Percentiles rank a stretch among this genome's conserved stretches.
phyloP scores from a whole-genome alignment of 1,284 basidiomycete species.

The Polyporus tsugae region DNA sequence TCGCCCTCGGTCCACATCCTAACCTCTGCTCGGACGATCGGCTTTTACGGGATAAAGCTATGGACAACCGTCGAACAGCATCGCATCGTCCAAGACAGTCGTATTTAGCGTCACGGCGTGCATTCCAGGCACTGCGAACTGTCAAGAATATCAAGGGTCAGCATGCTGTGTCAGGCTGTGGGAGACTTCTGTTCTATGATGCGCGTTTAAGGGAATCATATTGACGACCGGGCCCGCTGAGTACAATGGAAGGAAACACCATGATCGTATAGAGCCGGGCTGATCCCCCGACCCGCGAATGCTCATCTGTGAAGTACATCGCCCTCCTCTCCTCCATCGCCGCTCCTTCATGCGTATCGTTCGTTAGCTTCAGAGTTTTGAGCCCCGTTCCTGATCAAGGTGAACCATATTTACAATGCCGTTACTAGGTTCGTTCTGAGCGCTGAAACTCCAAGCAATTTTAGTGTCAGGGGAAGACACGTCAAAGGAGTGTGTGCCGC shows the following conservation, averaged over 20 bases:
- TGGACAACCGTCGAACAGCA: not conserved
- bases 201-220: not conserved
- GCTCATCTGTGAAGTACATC: not conserved
- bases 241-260: not conserved
- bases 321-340: not conserved
- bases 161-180: not conserved
- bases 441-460: not conserved
- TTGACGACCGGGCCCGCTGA: not conserved
- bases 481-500: not conserved
- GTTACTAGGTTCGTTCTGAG: not conserved
- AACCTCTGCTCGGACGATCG: not conserved
- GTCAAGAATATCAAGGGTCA: not conserved
- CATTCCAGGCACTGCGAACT: not conserved
- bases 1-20: not conserved
- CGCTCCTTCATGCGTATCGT: not conserved
- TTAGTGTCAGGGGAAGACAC: not conserved
- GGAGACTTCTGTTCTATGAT: not conserved
- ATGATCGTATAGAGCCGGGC: not conserved
- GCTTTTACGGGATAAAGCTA: not conserved
- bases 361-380: not conserved
- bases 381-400: not conserved
- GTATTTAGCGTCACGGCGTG: not conserved
- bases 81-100: not conserved
- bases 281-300: not conserved
- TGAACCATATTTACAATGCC: not conserved